phyloP scores from a whole-genome alignment of 164 flowering plant genomes.

The Sedum album region DNA sequence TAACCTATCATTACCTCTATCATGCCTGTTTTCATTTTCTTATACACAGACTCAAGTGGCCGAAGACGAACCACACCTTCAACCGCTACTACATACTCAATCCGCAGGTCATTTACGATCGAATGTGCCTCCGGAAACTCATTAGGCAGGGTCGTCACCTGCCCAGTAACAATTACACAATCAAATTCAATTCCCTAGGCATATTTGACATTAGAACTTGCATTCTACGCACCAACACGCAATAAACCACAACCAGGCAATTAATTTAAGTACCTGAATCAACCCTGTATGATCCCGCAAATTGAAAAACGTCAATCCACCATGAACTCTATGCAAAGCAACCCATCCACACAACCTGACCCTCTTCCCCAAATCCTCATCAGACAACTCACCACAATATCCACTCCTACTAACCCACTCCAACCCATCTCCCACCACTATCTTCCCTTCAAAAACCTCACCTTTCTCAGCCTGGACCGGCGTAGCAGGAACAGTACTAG shows the following conservation, averaged over 20 bases:
- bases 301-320: conserved; percentile 76
- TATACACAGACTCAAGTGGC: conserved; percentile 64
- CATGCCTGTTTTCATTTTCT: conserved; percentile 76
- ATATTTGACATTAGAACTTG: background rate
- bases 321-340: conserved; percentile 83
- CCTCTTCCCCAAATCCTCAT: conserved; percentile 54
- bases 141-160: conserved; percentile 79
- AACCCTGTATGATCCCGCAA: conserved; percentile 85
- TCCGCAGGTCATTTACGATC: conserved; percentile 51
- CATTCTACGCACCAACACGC: background rate
- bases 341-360: conserved; percentile 95
- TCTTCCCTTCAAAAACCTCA: background rate
- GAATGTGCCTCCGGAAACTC: conserved; percentile 75
- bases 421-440: conserved; percentile 25
- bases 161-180: background rate
- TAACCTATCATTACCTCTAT: conserved; percentile 49
- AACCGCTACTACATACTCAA: conserved; percentile 78
- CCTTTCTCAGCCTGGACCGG: background rate
- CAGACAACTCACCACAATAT: conserved; percentile 56
- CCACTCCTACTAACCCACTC: conserved; percentile 65
- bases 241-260: no score
- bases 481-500: background rate
- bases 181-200: background rate
- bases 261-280: conserved; percentile 48
- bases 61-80: conserved; percentile 72